Conservation (phyloP, 768 basidiomycete species). For the Lactifluus hygrophoroides region DNA sequence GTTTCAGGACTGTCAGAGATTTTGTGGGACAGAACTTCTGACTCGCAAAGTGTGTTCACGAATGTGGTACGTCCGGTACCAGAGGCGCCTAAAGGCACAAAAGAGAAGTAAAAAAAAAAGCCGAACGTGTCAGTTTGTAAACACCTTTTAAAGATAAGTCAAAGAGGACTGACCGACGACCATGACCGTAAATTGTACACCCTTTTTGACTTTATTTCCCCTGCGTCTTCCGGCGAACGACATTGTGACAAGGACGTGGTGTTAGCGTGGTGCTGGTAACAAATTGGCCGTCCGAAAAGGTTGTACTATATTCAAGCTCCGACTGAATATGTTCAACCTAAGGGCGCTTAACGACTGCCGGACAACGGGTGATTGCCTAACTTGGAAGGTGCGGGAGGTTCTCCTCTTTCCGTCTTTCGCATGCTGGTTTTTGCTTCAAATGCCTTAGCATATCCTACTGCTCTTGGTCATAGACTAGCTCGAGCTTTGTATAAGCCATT, state of each 20-base stretch:
- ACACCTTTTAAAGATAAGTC: constrained; percentile 1
- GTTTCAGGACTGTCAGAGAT: constrained; percentile 73
- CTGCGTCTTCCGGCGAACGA: constrained; percentile 81
- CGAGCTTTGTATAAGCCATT: neutral
- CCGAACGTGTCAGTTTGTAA: too few species aligned
- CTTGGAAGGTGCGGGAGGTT: neutral
- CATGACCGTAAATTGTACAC: constrained; percentile 96
- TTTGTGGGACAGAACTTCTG: constrained; percentile 84
- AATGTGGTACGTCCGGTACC: constrained; percentile 97
- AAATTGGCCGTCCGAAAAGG: constrained; percentile 20
- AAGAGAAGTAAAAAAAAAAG: constrained; percentile 9
- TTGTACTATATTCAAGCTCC: constrained; percentile 19
- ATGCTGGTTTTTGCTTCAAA: neutral
- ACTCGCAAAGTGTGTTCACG: constrained; percentile 98
- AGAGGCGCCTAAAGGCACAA: constrained; percentile 64
- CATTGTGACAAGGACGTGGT: constrained; percentile 36
- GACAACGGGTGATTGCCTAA: neutral
- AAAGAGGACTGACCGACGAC: constrained; percentile 73
- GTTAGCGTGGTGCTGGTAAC: constrained; percentile 19
- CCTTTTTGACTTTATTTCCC: constrained; percentile 97
- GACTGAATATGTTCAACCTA: constrained; percentile 2
- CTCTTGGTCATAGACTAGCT: neutral
- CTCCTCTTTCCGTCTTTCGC: neutral
- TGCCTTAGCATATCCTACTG: neutral
- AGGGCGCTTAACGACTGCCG: neutral